Base-by-base conservation (phyloP, 2,329 filamentous ascomycete species). In the Ceratocystis albifundus region DNA sequence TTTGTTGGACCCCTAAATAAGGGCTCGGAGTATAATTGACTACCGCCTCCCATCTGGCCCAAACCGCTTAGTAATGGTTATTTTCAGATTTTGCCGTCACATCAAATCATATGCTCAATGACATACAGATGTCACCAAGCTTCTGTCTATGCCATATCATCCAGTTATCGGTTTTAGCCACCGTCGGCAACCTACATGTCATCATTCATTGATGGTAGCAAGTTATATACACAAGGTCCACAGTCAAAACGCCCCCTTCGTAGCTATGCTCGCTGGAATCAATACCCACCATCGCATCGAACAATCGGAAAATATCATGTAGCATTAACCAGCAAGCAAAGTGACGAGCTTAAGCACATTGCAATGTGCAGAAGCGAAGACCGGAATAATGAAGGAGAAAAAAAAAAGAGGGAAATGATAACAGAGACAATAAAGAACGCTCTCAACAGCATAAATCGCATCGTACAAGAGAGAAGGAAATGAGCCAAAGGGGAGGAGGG, bases 91-190 rank as follows among this genome's bases (percentile, higher is more conserved):
- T 20, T 50, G n/a, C 15, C 17, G 10, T 41, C 36, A 41, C 36
- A 41, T 12, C 36, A 41, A 12, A 41, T 41, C 10, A 41, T 41
- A 8, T 12, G 10, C 36, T 41, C 36, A 41, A 41, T 12, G 30
- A 17, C 2, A 53, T 12, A 15, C 10, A 12, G 25, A 25, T 53
- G 20, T 25, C 20, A 53, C 48, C 5, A 53, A 53, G 15, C 3
- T 28, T 4, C 4, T 25, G 0, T 4, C 4, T 25, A 0, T 4
- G 20, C 6, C 4, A 22, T 41, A 17, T 4, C 28, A 28, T 61
- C 32, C 6, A 61, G n/a, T 15, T 22, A 48, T 64, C 66, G 66
- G 66, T 68, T 68, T 68, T 68, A 68, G 66, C 66, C 66, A 68
- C 66, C 66, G 66, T 66, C 66, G 44, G 66, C 66, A 68, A 68